These are phyloP conservation scores for Coccinonectria pachysandricola DNA, from an alignment of 2,329 filamentous ascomycete species.

Conservation along the genomic window DNA sequence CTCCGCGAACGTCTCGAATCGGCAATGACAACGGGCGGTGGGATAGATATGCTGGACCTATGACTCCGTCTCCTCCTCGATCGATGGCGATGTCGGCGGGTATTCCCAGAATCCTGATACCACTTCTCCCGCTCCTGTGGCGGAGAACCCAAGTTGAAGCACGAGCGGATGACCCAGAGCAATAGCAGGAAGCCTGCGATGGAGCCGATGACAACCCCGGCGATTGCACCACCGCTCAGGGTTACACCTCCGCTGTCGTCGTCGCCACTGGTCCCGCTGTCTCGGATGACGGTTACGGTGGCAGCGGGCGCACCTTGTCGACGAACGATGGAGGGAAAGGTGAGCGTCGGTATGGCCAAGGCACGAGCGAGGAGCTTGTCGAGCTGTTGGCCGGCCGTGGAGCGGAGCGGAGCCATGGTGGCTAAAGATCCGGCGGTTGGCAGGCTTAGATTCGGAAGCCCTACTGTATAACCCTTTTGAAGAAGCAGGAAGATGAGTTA, in stretches of 20 bases:
- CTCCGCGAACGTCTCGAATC: constrained; percentile 13
- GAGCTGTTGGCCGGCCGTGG: constrained; percentile 7
- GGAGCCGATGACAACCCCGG: constrained; percentile 40
- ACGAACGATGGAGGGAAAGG: constrained; percentile 7
- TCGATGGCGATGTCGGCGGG: constrained; percentile 14
- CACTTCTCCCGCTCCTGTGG: constrained; percentile 21
- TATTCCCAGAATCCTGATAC: constrained; percentile 21
- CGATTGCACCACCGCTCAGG: constrained; percentile 39
- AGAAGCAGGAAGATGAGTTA: too few relatives aligned
- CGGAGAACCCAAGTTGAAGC: constrained; percentile 30
- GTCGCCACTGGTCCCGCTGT: too few relatives aligned
- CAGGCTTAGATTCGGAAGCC: too few relatives aligned
- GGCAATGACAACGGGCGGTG: constrained; percentile 14
- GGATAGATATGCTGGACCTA: constrained; percentile 15
- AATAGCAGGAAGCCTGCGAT: constrained; percentile 35
- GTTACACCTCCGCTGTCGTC: constrained; percentile 11
- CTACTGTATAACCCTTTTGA: too few relatives aligned
- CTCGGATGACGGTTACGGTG: constrained; percentile 23
- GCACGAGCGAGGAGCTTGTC: constrained; percentile 7
- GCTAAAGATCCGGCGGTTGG: too few relatives aligned
- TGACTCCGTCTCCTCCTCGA: constrained; percentile 12
- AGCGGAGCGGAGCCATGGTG: constrained; percentile 9
- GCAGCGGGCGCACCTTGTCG: constrained; percentile 11
- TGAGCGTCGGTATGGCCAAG: constrained; percentile 8
- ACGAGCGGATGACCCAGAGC: constrained; percentile 37